phyloP scores from a whole-genome alignment of 106 monocot species.

The Dendrobium catenatum region DNA sequence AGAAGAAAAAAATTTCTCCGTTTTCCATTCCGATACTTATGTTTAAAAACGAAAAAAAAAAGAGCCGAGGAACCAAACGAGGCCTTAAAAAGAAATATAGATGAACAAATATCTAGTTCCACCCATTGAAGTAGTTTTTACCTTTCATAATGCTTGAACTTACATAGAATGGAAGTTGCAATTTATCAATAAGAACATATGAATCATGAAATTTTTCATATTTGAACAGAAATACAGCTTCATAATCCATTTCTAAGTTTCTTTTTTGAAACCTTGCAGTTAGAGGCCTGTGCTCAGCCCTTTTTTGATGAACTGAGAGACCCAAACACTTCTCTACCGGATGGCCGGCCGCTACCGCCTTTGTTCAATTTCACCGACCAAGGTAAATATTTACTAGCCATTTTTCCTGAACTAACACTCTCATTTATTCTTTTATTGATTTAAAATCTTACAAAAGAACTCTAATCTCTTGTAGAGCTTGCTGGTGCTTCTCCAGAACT shows the following conservation, averaged over 20 bases:
- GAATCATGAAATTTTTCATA: neutral
- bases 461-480: constrained; percentile 9
- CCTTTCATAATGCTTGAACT: too few relatives aligned
- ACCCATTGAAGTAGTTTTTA: too few relatives aligned
- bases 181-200: neutral
- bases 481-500: constrained; percentile 11
- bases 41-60: too few relatives aligned
- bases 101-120: too few relatives aligned
- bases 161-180: too few relatives aligned
- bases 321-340: constrained; percentile 48
- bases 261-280: constrained; percentile 23
- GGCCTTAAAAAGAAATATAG: too few relatives aligned
- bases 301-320: constrained; percentile 75
- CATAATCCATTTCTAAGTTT: neutral
- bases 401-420: neutral
- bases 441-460: neutral
- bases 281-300: constrained; percentile 69
- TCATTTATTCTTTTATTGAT: neutral
- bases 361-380: constrained; percentile 47
- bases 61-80: too few relatives aligned
- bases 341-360: constrained; percentile 56
- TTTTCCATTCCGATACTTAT: too few relatives aligned
- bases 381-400: constrained; percentile 23
- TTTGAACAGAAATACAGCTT: neutral
- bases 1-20: too few relatives aligned